A percentile compares a stretch with the other conserved stretches of the same genome.
Evolutionary conservation across 1,139 yeast species (phyloP).

Genomic region (Candida gigantensis): DNA sequence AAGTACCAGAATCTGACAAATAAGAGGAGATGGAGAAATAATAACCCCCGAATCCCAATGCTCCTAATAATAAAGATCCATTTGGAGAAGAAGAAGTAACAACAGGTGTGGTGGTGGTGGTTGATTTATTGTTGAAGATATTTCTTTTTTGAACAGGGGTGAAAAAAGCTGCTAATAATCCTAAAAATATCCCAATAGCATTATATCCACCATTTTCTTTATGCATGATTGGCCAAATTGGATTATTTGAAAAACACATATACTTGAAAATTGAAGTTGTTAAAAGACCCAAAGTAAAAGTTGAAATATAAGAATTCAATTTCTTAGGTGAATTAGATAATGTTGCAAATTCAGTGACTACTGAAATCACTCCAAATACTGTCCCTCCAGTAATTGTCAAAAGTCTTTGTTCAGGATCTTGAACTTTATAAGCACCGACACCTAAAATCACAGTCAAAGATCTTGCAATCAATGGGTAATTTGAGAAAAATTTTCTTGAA

Average conservation of each 20-base stretch:
- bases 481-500: conserved; percentile 40
- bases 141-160: conserved; percentile 37
- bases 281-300: conserved; percentile 73
- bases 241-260: conserved; percentile 81
- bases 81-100: conserved; percentile 21
- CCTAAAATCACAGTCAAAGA: conserved; percentile 65
- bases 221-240: conserved; percentile 95
- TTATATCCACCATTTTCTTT: conserved; percentile 85
- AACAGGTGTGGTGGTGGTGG: too few species aligned
- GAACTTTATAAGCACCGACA: conserved; percentile 70
- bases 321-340: conserved; percentile 42
- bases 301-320: conserved; percentile 54
- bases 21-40: conserved; percentile 73
- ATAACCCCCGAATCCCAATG: conserved; percentile 76
- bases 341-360: conserved; percentile 57
- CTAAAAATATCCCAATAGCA: conserved; percentile 65
- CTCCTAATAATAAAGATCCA: conserved; percentile 51
- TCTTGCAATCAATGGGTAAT: conserved; percentile 50
- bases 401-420: conserved; percentile 69
- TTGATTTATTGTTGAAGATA: conserved; percentile 1
- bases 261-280: conserved; percentile 74
- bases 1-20: conserved; percentile 80
- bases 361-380: conserved; percentile 60
- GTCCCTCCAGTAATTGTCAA: conserved; percentile 67
- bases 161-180: conserved; percentile 60